Evolutionary conservation across 257 asterid species (phyloP).

Genomic region (Leptodermis oblonga): DNA sequence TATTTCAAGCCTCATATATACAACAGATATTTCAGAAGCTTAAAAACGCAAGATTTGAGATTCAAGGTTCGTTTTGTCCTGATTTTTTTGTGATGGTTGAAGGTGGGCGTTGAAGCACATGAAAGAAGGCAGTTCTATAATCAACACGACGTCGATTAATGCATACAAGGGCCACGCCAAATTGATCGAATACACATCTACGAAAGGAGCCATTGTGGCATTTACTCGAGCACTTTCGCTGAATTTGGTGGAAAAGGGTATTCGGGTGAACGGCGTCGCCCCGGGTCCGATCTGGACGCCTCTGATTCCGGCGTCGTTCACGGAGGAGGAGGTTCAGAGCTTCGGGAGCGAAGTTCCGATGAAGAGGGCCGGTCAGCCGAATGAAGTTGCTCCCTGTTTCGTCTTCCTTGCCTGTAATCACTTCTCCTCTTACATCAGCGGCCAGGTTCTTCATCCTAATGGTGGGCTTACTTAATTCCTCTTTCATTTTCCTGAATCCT

Average conservation of each 20-base stretch:
- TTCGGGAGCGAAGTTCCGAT: slow-evolving; percentile 64
- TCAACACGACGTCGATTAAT: slow-evolving; percentile 59
- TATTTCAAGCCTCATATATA: no score
- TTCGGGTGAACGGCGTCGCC: slow-evolving; percentile 76
- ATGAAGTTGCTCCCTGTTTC: slow-evolving; percentile 62
- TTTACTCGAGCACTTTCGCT: slow-evolving; percentile 68
- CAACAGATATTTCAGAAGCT: no score
- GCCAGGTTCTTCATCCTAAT: slow-evolving; percentile 71
- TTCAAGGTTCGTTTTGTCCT: neutral
- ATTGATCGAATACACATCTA: slow-evolving; percentile 60
- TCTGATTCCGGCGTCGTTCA: slow-evolving; percentile 57
- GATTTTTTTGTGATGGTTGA: neutral
- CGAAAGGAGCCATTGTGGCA: slow-evolving; percentile 70
- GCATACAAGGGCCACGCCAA: slow-evolving; percentile 62
- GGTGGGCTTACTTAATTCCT: slow-evolving; percentile 25
- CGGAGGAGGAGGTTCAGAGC: slow-evolving; percentile 35
- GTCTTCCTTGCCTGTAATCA: slow-evolving; percentile 61
- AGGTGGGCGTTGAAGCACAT: slow-evolving; percentile 73
- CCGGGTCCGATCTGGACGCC: slow-evolving; percentile 87
- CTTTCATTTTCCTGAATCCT: neutral
- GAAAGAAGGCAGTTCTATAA: slow-evolving; percentile 64
- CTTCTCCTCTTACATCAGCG: slow-evolving; percentile 62
- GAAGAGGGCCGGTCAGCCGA: slow-evolving; percentile 78
- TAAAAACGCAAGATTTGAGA: neutral
- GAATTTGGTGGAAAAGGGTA: slow-evolving; percentile 43